phyloP scores from a whole-genome alignment of 2,329 filamentous ascomycete species.

The Pyrenophora teres region DNA sequence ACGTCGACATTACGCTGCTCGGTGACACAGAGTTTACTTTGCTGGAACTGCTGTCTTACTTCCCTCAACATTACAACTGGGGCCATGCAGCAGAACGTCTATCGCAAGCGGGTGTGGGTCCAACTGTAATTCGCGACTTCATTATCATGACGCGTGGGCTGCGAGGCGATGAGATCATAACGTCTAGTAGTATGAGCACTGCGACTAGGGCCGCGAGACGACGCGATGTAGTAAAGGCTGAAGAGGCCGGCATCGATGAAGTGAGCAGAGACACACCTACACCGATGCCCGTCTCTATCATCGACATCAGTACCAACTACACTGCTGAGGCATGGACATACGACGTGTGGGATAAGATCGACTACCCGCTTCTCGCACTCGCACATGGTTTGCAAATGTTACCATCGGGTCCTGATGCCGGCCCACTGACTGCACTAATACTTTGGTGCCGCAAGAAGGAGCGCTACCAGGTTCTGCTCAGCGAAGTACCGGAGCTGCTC shows the following conservation, averaged over 20 bases:
- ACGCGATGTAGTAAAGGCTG: neutral
- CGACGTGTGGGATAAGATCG: slow-evolving; percentile 8
- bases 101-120: neutral
- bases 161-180: neutral
- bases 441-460: slow-evolving; percentile 13
- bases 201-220: neutral
- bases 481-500: slow-evolving; percentile 12
- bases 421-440: slow-evolving; percentile 22
- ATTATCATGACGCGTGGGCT: slow-evolving; percentile 21
- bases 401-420: slow-evolving; percentile 21
- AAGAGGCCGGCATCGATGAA: neutral
- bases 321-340: slow-evolving; percentile 20
- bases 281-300: accelerated
- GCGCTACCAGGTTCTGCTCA: slow-evolving; percentile 8
- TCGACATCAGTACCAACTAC: slow-evolving; percentile 2
- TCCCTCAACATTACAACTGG: slow-evolving; percentile 25
- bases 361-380: slow-evolving; percentile 28
- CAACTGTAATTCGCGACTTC: slow-evolving; percentile 5
- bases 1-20: slow-evolving; percentile 19
- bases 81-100: slow-evolving; percentile 15
- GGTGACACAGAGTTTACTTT: slow-evolving; percentile 22
- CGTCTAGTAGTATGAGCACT: neutral
- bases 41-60: slow-evolving; percentile 21
- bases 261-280: neutral
- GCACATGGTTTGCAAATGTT: slow-evolving; percentile 15